Evolutionary conservation across 2,329 filamentous ascomycete species (phyloP), one percentile per base, ranked within the genome.

Genomic region (Colletotrichum trifolii): DNA sequence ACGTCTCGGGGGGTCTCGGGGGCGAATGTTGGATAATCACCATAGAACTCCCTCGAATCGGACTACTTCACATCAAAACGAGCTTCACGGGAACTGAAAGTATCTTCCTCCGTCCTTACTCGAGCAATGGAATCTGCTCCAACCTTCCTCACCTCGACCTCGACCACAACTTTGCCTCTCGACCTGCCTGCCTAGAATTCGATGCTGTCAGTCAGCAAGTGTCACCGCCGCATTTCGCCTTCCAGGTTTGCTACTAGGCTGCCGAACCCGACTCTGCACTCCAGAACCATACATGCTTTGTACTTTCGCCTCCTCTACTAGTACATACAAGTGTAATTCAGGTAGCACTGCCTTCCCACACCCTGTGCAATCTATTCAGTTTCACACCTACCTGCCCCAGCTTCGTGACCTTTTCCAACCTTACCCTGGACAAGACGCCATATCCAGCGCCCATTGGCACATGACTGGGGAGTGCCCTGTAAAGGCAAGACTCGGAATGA

Each of bases 381-480:
- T 25, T 25, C 63, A 57, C 63, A 53, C 53, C 36, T 43, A 57
- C 38, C 53, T 53, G 36, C 53, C 63, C 53, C 33, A 15, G 47
- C 46, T 39, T 38, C 33, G 54, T 54, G 38, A 33, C 42, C 36
- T 33, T 38, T 53, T 11, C 56, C 33, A 56, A n/a, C 53, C 15
- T 15, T 39, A 57, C 47, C 63, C 59, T 48, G 52, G 63, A 38
- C 34, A 66, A 66, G 63, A 52, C 58, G 58, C 63, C 54, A 63
- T 66, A 56, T 25, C 52, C 63, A 57, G 47, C 38, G 52, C 36
- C 34, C 48, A 57, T 66, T 62, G 47, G 47, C 63, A 63, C 58
- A 66, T 63, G 63, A 66, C 59, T 52, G 53, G 63, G 63, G 59
- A 45, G 52, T 57, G 52, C 63, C 63, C 63, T 66, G 63, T 47